Base-by-base conservation (phyloP, 305 asterid genomes). In the Solanum hybrid region DNA sequence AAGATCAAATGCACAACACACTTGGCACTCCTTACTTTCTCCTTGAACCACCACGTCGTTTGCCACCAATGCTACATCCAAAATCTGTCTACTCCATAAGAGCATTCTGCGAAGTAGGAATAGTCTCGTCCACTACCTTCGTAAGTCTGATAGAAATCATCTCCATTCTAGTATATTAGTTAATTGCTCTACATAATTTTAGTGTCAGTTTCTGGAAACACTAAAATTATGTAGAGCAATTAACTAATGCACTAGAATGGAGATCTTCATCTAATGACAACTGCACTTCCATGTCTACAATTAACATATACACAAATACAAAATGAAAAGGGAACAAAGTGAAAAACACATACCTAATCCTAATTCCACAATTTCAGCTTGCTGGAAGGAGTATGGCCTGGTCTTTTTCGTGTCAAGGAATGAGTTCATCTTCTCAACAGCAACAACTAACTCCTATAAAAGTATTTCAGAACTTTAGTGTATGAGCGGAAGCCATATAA, bases 351-450 rank as follows among this genome's bases (percentile, higher is more conserved):
- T 92, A 96, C 99, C 99, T 64, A 95, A 91, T 69, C 88, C 94
- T 13, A 97, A 92, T 75, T 91, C 92, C 78, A 92, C 95, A 71
- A 96, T 92, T 90, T 95, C 99, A 87, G 93, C 95, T 92, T 96
- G 98, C 86, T 90, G 92, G 90, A 96, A 91, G 78, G 90, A 89
- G 79, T 90, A 90, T 26, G 92, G 91, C 35, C 90, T 92, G 35
- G 91, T 86, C 90, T 38, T 92, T 92, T 93, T 96, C 37, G 92
- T 91, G 88, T 86, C 88, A 37, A 95, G 91, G 93, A 90, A 90
- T n/a, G 93, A 88, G 92, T 95, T 97, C 84, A 97, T 90, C 92
- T 96, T 95, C 88, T 93, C 97, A 89, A 96, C 96, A 24, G 97
- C 98, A 85, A 75, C 91, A 86, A 88, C 31, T 87, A 96, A 95